These are phyloP conservation scores for Parathielavia hyrcaniae DNA, from an alignment of 495 filamentous ascomycete genomes.

Conservation along the genomic window DNA sequence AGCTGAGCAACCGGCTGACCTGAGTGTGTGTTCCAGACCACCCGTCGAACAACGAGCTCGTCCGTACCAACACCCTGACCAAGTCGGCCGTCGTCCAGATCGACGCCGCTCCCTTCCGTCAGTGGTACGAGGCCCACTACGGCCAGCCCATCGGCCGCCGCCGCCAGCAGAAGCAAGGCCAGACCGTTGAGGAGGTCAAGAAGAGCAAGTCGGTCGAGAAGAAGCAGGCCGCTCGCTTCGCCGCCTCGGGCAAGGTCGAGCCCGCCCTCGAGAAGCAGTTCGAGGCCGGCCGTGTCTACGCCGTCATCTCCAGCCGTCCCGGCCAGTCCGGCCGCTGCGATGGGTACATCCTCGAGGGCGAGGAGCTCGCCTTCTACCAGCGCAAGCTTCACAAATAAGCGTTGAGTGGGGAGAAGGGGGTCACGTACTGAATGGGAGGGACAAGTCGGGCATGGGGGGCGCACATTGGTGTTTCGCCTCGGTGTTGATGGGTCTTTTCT, in stretches of 20 bases:
- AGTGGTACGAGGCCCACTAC: conserved; percentile 99
- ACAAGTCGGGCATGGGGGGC: conserved; percentile 18
- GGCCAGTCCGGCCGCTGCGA: conserved; percentile 94
- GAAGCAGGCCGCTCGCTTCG: conserved; percentile 86
- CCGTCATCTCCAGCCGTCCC: conserved; percentile 82
- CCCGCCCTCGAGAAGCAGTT: conserved; percentile 90
- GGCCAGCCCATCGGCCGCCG: conserved; percentile 79
- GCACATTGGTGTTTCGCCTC: conserved; percentile 30
- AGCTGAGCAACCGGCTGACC: conserved; percentile 10
- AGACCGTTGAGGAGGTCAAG: conserved; percentile 63
- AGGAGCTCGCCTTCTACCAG: conserved; percentile 99
- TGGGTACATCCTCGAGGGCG: conserved; percentile 97
- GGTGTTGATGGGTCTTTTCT: conserved; percentile 32
- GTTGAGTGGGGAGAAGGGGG: conserved; percentile 4
- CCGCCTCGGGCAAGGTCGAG: conserved; percentile 86
- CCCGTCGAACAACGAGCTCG: conserved; percentile 99
- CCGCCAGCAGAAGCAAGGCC: conserved; percentile 71
- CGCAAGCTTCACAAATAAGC: conserved; percentile 91
- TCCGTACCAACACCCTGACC: conserved; percentile 99
- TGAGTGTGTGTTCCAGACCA: conserved; percentile 48
- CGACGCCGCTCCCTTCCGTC: conserved; percentile 96
- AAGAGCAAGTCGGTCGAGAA: conserved; percentile 88
- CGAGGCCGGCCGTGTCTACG: conserved; percentile 94
- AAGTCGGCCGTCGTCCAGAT: conserved; percentile 97
- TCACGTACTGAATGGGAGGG: conserved; percentile 4